Evolutionary conservation across 306 rosid species (phyloP), one percentile per base, ranked within the genome.

Genomic region (Dryas drummondii): DNA sequence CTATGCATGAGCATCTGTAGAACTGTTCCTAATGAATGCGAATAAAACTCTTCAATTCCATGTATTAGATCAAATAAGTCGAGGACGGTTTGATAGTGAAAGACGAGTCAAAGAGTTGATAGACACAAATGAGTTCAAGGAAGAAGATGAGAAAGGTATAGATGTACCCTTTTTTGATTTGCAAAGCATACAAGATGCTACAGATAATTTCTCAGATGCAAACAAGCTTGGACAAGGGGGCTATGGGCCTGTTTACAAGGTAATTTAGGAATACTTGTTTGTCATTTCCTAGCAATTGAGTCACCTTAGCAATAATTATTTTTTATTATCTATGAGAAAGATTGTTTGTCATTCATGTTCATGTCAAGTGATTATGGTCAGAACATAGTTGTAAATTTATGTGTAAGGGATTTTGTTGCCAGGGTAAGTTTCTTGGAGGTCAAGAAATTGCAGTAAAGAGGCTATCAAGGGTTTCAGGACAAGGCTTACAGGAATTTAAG

Each of bases 191-290:
- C 77, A 83, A 76, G 76, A 70, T 7, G 91, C 96, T 3, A 88
- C 93, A 49, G 84, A 76, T 15, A 67, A 81, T 67, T 90, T 90
- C 75, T 83, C 93, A 17, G 78, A 42, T 59, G 67, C 66, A 26
- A 86, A 87, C 82, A 90, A 87, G 82, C 90, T 87, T 17, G 93
- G 96, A 78, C 86, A 86, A 81, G 93, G 87, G 0, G 89, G 96
- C 2, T 84, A 85, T 77, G 96, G 92, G 47, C 90, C 92, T 68
- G 92, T 90, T 60, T 90, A 90, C 77, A 88, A 85, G 90, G 91
- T 90, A 82, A 51, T 27, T 10, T 1, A 16, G 9, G 1, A 15
- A 1, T 2, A 4, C 37, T 49, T 27, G 5, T 27, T 51, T 14
- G 2, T 2, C 8, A 14, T 56, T 26, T 45, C 44, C 6, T n/a